Evolutionary conservation across 2,329 filamentous ascomycete species (phyloP).

Genomic region (Furcasterigmium sp.): DNA sequence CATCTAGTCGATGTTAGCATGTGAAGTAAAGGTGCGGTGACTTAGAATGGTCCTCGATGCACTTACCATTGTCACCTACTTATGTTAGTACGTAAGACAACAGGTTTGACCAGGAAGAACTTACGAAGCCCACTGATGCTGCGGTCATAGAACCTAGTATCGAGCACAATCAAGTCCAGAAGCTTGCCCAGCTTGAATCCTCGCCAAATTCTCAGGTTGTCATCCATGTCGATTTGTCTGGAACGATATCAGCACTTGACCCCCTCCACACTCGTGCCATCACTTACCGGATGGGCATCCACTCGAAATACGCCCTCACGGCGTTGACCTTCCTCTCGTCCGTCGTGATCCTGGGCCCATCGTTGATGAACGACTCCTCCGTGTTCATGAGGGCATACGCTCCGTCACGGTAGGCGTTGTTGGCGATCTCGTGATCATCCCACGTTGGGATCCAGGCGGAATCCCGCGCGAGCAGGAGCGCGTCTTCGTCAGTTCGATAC

Average conservation of each 20-base stretch:
- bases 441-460: slow-evolving; percentile 39
- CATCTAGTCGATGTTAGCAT: slow-evolving; percentile 24
- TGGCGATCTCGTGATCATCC: slow-evolving; percentile 47
- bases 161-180: slow-evolving; percentile 62
- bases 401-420: slow-evolving; percentile 62
- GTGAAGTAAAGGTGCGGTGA: slow-evolving; percentile 37
- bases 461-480: slow-evolving; percentile 32
- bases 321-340: slow-evolving; percentile 68
- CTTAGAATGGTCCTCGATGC: too few species aligned
- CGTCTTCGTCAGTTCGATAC: slow-evolving; percentile 34
- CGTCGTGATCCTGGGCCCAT: slow-evolving; percentile 49
- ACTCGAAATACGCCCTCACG: slow-evolving; percentile 65
- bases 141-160: slow-evolving; percentile 64
- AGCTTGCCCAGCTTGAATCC: slow-evolving; percentile 60
- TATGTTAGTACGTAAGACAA: too few species aligned
- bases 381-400: slow-evolving; percentile 58
- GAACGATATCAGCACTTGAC: too few species aligned
- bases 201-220: slow-evolving; percentile 64
- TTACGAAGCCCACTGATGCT: slow-evolving; percentile 26
- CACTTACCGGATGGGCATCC: slow-evolving; percentile 27
- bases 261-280: slow-evolving; percentile 9
- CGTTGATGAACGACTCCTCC: slow-evolving; percentile 56
- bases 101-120: slow-evolving; percentile 28
- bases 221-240: slow-evolving; percentile 60
- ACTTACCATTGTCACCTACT: slow-evolving; percentile 20